Evolutionary conservation across 441 rosid species (phyloP).

Genomic region (Jatropha podagrica): DNA sequence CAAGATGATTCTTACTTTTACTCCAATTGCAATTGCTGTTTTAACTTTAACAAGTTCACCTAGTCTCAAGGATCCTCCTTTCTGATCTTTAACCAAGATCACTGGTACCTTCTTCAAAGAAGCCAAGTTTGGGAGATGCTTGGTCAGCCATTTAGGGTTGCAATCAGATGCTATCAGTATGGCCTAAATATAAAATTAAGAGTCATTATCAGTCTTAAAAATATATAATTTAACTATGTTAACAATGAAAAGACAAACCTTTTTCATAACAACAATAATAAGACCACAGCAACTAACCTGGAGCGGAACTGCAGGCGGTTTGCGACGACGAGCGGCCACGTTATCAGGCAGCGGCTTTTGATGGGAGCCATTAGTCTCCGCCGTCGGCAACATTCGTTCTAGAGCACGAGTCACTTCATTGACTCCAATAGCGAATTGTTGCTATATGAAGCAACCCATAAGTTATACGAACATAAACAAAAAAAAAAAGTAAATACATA

Average conservation of each 20-base stretch:
- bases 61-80: slow-evolving; percentile 64
- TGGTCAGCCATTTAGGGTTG: slow-evolving; percentile 75
- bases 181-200: slow-evolving; percentile 35
- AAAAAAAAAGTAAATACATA: not conserved
- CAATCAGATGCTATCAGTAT: slow-evolving; percentile 74
- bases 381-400: slow-evolving; percentile 62
- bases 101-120: slow-evolving; percentile 65
- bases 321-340: slow-evolving; percentile 15
- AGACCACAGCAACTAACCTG: slow-evolving; percentile 47
- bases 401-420: slow-evolving; percentile 89
- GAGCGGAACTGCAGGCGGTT: slow-evolving; percentile 44
- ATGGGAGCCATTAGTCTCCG: slow-evolving; percentile 22
- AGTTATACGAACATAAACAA: not conserved
- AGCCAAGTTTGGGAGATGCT: slow-evolving; percentile 72
- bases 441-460: slow-evolving; percentile 36
- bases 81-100: slow-evolving; percentile 55
- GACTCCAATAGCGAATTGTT: slow-evolving; percentile 87
- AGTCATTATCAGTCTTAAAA: not conserved
- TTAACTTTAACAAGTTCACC: slow-evolving; percentile 79
- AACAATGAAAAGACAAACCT: too few relatives aligned
- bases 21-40: slow-evolving; percentile 72
- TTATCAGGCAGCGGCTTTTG: slow-evolving; percentile 18
- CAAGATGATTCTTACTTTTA: slow-evolving; percentile 42
- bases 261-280: not conserved
- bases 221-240: not conserved